These are phyloP conservation scores for Citrus mangshanensis DNA, from an alignment of 345 rosid species.

Conservation along the genomic window DNA sequence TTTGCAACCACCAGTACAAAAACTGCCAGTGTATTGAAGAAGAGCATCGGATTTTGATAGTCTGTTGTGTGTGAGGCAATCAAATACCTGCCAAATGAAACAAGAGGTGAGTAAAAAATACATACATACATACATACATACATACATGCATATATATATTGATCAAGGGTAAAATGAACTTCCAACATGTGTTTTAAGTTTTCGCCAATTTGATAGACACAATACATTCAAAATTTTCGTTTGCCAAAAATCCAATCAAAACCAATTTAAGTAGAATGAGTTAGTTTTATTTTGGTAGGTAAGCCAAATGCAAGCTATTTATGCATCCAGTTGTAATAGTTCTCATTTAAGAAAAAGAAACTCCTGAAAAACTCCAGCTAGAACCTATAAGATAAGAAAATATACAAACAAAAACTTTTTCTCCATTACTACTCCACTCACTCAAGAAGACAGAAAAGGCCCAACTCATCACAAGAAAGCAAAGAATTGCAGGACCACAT, in stretches of 20 bases:
- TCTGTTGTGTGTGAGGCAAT: slow-evolving; percentile 84
- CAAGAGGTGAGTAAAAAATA: not conserved
- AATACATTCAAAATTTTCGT: not conserved
- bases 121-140: no score
- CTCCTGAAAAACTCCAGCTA: not conserved
- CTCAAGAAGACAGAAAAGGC: slow-evolving; percentile 11
- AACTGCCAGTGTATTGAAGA: slow-evolving; percentile 65
- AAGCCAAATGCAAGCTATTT: not conserved
- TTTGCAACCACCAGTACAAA: slow-evolving; percentile 70
- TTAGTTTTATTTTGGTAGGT: not conserved
- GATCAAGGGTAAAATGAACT: not conserved
- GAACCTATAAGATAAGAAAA: not conserved
- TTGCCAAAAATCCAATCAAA: not conserved
- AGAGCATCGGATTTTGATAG: slow-evolving; percentile 75
- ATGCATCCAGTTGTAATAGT: not conserved
- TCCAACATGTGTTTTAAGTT: not conserved
- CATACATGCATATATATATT: no score
- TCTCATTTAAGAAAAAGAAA: not conserved
- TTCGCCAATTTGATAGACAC: not conserved
- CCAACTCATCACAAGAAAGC: slow-evolving; percentile 15
- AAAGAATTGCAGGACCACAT: not conserved
- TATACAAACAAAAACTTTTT: not conserved
- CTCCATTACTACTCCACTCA: not conserved
- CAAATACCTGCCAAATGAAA: slow-evolving; percentile 49
- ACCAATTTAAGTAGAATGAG: not conserved